phyloP scores from a whole-genome alignment of 1,139 yeast genomes.

The Trichomonascaceae sp. region DNA sequence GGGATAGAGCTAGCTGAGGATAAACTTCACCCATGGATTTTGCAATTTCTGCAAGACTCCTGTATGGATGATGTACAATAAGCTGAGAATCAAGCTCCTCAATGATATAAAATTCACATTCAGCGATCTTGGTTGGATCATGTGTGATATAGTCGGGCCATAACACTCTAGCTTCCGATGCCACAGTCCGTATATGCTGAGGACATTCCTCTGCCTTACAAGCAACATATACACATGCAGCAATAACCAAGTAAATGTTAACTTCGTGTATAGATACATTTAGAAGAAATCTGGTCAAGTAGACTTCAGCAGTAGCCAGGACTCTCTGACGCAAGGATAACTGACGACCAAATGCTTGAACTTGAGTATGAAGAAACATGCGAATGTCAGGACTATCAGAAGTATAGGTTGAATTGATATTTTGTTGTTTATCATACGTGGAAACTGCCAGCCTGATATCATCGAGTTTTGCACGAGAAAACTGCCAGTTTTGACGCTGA shows the following conservation, averaged over 20 bases:
- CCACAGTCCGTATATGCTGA: constrained; percentile 78
- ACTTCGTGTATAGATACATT: constrained; percentile 72
- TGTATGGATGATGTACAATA: constrained; percentile 85
- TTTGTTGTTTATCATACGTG: constrained; percentile 25
- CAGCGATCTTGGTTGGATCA: constrained; percentile 90
- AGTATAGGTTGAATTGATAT: constrained; percentile 15
- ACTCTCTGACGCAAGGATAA: constrained; percentile 76
- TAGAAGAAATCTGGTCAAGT: constrained; percentile 66
- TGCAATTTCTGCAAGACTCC: constrained; percentile 57
- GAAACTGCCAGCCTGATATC: constrained; percentile 35
- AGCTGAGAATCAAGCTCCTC: constrained; percentile 82
- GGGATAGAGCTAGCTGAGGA: constrained; percentile 36
- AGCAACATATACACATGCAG: constrained; percentile 83
- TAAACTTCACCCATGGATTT: constrained; percentile 38
- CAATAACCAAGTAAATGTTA: constrained; percentile 70
- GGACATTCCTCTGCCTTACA: constrained; percentile 96
- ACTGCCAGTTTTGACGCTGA: constrained; percentile 59
- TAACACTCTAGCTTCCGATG: constrained; percentile 75
- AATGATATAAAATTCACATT: constrained; percentile 86
- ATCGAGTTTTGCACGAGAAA: constrained; percentile 43
- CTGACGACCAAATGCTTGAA: constrained; percentile 72
- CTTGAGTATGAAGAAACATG: constrained; percentile 36
- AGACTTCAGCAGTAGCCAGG: constrained; percentile 83
- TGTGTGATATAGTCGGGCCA: constrained; percentile 97
- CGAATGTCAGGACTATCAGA: constrained; percentile 38